Conservation (phyloP, 192 early-diverging fungal species). For the Coemansia sp. region DNA sequence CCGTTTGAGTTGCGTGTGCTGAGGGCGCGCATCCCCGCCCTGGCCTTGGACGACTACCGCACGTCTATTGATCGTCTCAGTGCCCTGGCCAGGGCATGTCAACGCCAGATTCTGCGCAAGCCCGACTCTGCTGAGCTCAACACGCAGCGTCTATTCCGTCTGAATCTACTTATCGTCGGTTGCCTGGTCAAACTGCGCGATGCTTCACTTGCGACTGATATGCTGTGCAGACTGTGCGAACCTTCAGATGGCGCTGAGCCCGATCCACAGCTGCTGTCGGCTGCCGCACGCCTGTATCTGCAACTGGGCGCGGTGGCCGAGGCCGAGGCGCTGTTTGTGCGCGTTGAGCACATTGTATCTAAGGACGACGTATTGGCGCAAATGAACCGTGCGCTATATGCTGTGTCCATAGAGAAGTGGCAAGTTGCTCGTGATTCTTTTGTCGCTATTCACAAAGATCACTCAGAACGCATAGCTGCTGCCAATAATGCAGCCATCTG, state of each 20-base stretch:
- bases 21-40: constrained; percentile 23
- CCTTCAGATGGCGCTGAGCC: neutral
- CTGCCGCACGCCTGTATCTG: constrained; percentile 30
- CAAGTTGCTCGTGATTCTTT: constrained; percentile 27
- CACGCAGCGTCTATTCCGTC: constrained; percentile 16
- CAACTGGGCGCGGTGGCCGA: constrained; percentile 33
- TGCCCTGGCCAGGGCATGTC: constrained; percentile 29
- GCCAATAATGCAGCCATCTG: constrained; percentile 44
- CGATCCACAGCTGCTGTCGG: constrained; percentile 32
- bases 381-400: constrained; percentile 44
- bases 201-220: constrained; percentile 8
- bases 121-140: neutral
- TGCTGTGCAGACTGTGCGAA: constrained; percentile 10
- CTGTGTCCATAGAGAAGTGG: constrained; percentile 39
- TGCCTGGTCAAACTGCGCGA: constrained; percentile 19
- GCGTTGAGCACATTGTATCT: constrained; percentile 10
- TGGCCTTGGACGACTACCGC: constrained; percentile 12
- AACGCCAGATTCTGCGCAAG: neutral
- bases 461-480: constrained; percentile 21
- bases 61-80: constrained; percentile 18
- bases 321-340: constrained; percentile 26
- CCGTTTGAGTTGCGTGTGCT: constrained; percentile 47
- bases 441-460: constrained; percentile 1
- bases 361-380: constrained; percentile 20
- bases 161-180: constrained; percentile 18